Evolutionary conservation across 1,284 basidiomycete species (phyloP).

Genomic region (Lignosus rhinocerotis): DNA sequence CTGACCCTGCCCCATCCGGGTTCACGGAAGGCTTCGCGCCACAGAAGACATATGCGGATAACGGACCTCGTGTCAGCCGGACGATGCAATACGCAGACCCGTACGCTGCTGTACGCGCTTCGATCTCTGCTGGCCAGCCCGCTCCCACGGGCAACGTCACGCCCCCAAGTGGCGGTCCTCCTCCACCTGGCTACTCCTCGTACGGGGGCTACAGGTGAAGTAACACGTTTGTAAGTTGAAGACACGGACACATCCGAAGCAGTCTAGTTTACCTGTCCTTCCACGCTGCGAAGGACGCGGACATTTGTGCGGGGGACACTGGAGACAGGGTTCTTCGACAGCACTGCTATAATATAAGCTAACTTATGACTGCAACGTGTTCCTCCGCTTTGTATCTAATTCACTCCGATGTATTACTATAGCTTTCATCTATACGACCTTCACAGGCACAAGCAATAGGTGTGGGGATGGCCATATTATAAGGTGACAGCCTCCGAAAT

Average conservation of each 20-base stretch:
- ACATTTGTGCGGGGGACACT: conserved; percentile 7
- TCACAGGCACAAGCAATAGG: neutral
- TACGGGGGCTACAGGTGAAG: conserved; percentile 26
- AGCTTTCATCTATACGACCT: conserved; percentile 19
- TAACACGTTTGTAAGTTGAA: neutral
- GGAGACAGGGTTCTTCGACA: neutral
- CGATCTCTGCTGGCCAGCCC: conserved; percentile 20
- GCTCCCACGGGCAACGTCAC: conserved; percentile 11
- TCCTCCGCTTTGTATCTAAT: conserved; percentile 17
- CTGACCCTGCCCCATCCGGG: conserved; percentile 75
- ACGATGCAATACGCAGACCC: conserved; percentile 89
- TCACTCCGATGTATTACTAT: conserved; percentile 22
- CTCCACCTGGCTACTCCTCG: conserved; percentile 27
- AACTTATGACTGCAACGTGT: conserved; percentile 27
- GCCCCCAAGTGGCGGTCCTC: conserved; percentile 15
- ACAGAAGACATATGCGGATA: conserved; percentile 37
- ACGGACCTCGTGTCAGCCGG: conserved; percentile 63
- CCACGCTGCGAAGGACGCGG: conserved; percentile 17
- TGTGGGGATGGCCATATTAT: neutral
- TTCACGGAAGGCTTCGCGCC: conserved; percentile 37
- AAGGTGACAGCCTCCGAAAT: too few relatives aligned
- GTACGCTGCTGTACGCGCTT: conserved; percentile 72
- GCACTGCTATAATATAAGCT: conserved; percentile 20
- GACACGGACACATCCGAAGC: conserved; percentile 4
- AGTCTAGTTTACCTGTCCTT: conserved; percentile 12